Conservation (phyloP, 163 green algal genomes). For the Botryococcus braunii region DNA sequence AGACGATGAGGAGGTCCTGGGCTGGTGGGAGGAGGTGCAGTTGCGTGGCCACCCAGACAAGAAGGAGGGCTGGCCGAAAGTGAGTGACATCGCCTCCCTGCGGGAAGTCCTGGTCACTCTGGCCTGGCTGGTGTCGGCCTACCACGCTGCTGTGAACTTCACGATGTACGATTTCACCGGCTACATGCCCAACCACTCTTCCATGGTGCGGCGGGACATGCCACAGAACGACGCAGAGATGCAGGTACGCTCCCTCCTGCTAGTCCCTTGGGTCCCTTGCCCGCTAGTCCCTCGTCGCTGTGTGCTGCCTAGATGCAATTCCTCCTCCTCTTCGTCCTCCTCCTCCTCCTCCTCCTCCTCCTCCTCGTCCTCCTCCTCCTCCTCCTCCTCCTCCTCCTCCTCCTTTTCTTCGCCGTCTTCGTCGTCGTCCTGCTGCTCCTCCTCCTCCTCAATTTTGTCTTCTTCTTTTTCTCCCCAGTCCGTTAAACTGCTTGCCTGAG, state of each 20-base stretch:
- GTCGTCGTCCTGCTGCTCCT: too few species aligned
- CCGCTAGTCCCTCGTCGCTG: too few species aligned
- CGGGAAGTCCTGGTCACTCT: slow-evolving; percentile 35
- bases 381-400: too few species aligned
- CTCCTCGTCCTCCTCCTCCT: too few species aligned
- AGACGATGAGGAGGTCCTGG: slow-evolving; percentile 29
- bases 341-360: neutral
- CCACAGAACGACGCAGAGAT: too few species aligned
- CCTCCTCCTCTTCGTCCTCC: neutral
- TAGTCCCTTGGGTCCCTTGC: too few species aligned
- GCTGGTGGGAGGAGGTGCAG: slow-evolving; percentile 34
- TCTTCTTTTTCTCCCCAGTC: slow-evolving; percentile 6
- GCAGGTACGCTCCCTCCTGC: too few species aligned
- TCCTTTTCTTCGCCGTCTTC: too few species aligned
- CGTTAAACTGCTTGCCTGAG: too few species aligned
- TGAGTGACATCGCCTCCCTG: slow-evolving; percentile 19
- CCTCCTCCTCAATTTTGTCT: neutral
- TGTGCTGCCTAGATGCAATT: too few species aligned
- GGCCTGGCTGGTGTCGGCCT: slow-evolving; percentile 23
- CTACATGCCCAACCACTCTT: slow-evolving; percentile 34
- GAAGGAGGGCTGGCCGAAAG: slow-evolving; percentile 26
- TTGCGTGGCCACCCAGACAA: slow-evolving; percentile 35
- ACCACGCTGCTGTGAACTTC: slow-evolving; percentile 50
- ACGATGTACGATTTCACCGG: slow-evolving; percentile 29
- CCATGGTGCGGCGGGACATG: slow-evolving; percentile 18